These are phyloP conservation scores for Anthostomella pinea DNA, from an alignment of 2,329 filamentous ascomycete genomes.

Conservation along the genomic window DNA sequence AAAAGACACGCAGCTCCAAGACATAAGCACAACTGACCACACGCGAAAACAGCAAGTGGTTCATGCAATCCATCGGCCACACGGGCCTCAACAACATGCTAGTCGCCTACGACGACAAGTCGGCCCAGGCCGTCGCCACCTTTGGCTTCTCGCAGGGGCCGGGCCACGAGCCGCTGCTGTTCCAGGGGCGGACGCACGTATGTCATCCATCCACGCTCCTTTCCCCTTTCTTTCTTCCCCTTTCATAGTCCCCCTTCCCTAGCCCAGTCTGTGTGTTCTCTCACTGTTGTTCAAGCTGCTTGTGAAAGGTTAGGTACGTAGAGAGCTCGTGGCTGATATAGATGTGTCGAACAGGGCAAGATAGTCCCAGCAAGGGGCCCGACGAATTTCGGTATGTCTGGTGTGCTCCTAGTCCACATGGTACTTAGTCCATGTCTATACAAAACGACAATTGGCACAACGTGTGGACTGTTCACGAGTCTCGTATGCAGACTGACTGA, in stretches of 20 bases:
- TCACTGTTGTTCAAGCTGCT: neutral
- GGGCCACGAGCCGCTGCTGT: slow-evolving; percentile 77
- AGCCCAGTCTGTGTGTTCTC: neutral
- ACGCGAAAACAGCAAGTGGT: slow-evolving; percentile 96
- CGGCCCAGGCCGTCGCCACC: slow-evolving; percentile 89
- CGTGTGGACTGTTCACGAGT: too few species aligned
- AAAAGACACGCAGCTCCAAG: too few species aligned
- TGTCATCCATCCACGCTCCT: slow-evolving; percentile 28
- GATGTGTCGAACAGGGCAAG: slow-evolving; percentile 49
- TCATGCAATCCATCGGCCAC: slow-evolving; percentile 79
- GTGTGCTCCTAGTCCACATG: neutral
- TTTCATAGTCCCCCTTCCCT: neutral
- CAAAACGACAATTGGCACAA: neutral
- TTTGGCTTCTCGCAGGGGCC: slow-evolving; percentile 90
- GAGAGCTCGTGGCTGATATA: too few species aligned
- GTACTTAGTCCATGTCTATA: neutral
- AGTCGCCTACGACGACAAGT: slow-evolving; percentile 84
- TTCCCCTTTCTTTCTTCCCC: neutral
- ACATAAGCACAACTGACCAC: too few species aligned
- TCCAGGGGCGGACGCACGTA: slow-evolving; percentile 85
- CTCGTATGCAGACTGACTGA: too few species aligned
- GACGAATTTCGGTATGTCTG: slow-evolving; percentile 70
- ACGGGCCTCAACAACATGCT: slow-evolving; percentile 87
- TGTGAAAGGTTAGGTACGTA: too few species aligned
- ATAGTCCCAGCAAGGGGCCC: slow-evolving; percentile 84